Percentiles rank a stretch among this genome's conserved stretches.
Evolutionary conservation across 2,329 filamentous ascomycete species (phyloP).

Genomic region (Aspergillus versicolor): DNA sequence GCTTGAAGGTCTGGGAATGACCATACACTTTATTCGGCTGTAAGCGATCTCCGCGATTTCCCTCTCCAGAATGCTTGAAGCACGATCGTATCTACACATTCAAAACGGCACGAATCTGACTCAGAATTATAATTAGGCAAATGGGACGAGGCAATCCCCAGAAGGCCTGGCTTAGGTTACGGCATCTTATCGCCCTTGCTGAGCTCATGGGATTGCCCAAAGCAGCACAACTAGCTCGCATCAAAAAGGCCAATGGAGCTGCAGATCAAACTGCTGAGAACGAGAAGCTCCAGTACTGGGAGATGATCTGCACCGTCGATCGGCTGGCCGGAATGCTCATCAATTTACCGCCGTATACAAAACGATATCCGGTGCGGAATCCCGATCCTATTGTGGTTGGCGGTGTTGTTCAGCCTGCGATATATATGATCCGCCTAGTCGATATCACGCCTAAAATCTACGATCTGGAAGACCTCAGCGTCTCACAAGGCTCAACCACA

Average conservation of each 20-base stretch:
- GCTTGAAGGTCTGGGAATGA: slow-evolving; percentile 20
- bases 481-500: neutral
- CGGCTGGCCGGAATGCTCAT: slow-evolving; percentile 33
- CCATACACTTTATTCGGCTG: slow-evolving; percentile 36
- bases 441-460: slow-evolving; percentile 13
- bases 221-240: neutral
- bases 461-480: slow-evolving; percentile 14
- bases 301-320: slow-evolving; percentile 32
- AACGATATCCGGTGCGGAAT: slow-evolving; percentile 16
- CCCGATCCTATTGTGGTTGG: slow-evolving; percentile 1
- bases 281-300: slow-evolving; percentile 31
- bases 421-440: slow-evolving; percentile 12
- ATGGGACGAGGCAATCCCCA: slow-evolving; percentile 35
- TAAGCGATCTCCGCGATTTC: slow-evolving; percentile 19
- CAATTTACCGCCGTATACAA: slow-evolving; percentile 37
- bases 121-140: slow-evolving; percentile 20
- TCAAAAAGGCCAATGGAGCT: neutral
- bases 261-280: slow-evolving; percentile 9
- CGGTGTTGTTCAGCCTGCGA: slow-evolving; percentile 12
- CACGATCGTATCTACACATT: neutral
- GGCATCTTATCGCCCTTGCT: slow-evolving; percentile 38
- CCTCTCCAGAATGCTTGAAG: neutral
- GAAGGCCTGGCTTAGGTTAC: slow-evolving; percentile 37
- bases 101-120: too few species aligned
- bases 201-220: slow-evolving; percentile 39